Conservation (phyloP, 768 basidiomycete genomes). For the Hericium rajendrae region DNA sequence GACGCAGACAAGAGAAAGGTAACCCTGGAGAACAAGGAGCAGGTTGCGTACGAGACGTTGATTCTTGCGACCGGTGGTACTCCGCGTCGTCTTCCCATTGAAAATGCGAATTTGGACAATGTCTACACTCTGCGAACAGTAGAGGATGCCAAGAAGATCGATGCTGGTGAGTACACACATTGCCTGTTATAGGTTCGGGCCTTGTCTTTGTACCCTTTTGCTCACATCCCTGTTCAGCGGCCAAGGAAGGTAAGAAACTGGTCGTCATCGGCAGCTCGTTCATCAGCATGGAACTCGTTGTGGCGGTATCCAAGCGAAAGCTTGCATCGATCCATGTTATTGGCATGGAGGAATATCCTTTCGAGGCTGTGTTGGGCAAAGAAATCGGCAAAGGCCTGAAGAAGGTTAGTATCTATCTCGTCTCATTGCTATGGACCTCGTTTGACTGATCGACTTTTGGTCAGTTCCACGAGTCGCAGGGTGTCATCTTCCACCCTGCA, state of each 20-base stretch:
- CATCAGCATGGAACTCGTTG: constrained; percentile 88
- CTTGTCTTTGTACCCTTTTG: no score
- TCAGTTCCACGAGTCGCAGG: constrained; percentile 73
- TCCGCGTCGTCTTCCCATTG: constrained; percentile 68
- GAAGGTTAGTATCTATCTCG: constrained; percentile 37
- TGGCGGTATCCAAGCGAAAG: constrained; percentile 61
- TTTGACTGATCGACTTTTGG: neutral
- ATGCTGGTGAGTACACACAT: constrained; percentile 40
- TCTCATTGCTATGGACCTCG: neutral
- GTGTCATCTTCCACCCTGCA: constrained; percentile 78
- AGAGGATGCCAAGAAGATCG: constrained; percentile 61
- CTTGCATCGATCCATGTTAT: constrained; percentile 78
- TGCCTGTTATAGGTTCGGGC: neutral
- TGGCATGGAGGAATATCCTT: constrained; percentile 74
- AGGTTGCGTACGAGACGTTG: constrained; percentile 61
- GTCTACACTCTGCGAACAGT: constrained; percentile 69
- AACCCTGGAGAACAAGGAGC: constrained; percentile 47
- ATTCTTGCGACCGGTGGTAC: constrained; percentile 71
- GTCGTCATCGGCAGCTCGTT: constrained; percentile 86
- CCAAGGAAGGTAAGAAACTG: constrained; percentile 62
- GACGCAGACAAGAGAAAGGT: constrained; percentile 57
- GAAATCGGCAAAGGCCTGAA: constrained; percentile 69
- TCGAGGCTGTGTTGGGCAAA: constrained; percentile 72
- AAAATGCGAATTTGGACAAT: constrained; percentile 64
- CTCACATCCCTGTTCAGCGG: constrained; percentile 27